Evolutionary conservation across 805 yeast genomes (phyloP).

Genomic region (Starmera dryadoides): DNA sequence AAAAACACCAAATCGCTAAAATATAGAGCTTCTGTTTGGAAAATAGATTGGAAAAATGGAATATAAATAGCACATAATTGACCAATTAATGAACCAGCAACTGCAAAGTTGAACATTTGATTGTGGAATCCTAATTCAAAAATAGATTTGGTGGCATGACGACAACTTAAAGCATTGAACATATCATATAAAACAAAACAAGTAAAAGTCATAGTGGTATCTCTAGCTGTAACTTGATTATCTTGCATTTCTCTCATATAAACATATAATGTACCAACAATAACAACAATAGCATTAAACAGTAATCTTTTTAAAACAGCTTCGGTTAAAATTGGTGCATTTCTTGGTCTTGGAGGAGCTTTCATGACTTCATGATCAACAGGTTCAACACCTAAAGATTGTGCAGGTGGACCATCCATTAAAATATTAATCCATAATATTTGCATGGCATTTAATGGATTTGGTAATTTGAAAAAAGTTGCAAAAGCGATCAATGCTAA

Average conservation of each 20-base stretch:
- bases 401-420: constrained; percentile 99
- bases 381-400: constrained; percentile 93
- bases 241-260: constrained; percentile 83
- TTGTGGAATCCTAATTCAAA: constrained; percentile 77
- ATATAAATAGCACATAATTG: constrained; percentile 90
- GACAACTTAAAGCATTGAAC: constrained; percentile 93
- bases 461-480: constrained; percentile 81
- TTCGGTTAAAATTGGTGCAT: constrained; percentile 74
- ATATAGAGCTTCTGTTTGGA: constrained; percentile 89
- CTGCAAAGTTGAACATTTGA: constrained; percentile 90
- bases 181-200: constrained; percentile 93
- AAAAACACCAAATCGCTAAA: constrained; percentile 64
- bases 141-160: constrained; percentile 78
- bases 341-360: constrained; percentile 89
- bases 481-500: constrained; percentile 81
- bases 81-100: constrained; percentile 79
- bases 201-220: constrained; percentile 98
- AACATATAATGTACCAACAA: constrained; percentile 85
- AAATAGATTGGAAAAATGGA: constrained; percentile 86
- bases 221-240: constrained; percentile 79
- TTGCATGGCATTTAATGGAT: constrained; percentile 97
- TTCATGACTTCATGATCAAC: constrained; percentile 94
- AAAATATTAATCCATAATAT: constrained; percentile 94
- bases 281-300: constrained; percentile 64
- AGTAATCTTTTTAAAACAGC: constrained; percentile 65